These are phyloP conservation scores for Lepidium campestre DNA, from an alignment of 441 rosid species.

Conservation along the genomic window DNA sequence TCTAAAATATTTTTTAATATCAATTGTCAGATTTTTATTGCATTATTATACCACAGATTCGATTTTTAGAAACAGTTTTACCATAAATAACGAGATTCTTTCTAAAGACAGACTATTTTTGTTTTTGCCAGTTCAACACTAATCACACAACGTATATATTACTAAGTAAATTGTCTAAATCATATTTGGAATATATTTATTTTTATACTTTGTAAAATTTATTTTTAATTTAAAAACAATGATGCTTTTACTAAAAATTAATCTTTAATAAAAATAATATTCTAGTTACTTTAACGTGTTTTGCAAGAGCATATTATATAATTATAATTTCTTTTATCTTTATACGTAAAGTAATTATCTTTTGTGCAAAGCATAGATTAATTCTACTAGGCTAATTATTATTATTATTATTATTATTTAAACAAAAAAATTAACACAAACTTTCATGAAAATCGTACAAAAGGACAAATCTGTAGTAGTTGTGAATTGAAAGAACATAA, in stretches of 20 bases:
- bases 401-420: not conserved
- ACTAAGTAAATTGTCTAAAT: not conserved
- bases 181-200: not conserved
- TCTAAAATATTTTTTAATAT: not conserved
- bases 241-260: not conserved
- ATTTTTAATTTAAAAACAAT: too few relatives aligned
- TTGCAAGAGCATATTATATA: not conserved
- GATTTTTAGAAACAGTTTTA: not conserved
- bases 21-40: not conserved
- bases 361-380: too few relatives aligned
- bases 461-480: slow-evolving; percentile 12
- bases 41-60: not conserved
- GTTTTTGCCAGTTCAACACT: not conserved
- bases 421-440: slow-evolving; percentile 1
- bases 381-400: too few relatives aligned
- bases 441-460: slow-evolving; percentile 22
- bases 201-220: not conserved
- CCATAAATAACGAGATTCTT: slow-evolving; percentile 3
- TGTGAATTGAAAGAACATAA: not conserved
- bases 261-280: not conserved
- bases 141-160: not conserved
- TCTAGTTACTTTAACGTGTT: not conserved
- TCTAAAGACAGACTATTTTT: not conserved
- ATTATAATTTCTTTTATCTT: not conserved
- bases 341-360: not conserved